Evolutionary conservation across 2,329 filamentous ascomycete species (phyloP).

Genomic region (Capronia coronata): DNA sequence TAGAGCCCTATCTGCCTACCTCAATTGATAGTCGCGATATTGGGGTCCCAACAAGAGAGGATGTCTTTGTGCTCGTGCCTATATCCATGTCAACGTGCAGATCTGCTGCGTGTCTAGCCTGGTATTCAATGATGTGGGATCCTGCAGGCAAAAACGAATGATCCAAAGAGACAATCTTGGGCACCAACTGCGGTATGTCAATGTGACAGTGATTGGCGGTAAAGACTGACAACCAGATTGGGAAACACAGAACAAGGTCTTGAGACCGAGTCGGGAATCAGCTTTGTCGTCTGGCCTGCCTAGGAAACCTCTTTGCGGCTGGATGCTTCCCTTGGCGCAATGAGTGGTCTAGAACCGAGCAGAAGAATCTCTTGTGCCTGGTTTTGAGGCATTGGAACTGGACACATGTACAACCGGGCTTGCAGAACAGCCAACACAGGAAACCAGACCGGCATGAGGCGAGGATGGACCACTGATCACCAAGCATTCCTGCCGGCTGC

Average conservation of each 20-base stretch:
- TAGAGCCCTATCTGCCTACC: too few relatives aligned
- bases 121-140: not conserved
- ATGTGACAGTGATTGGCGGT: conserved; percentile 12
- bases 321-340: conserved; percentile 10
- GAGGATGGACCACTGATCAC: not conserved
- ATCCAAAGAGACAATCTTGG: not conserved
- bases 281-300: conserved; percentile 10
- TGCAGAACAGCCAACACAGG: too few relatives aligned
- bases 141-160: not conserved
- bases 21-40: too few relatives aligned
- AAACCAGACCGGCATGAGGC: not conserved
- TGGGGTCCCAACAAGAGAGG: not conserved
- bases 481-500: not conserved
- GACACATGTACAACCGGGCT: conserved; percentile 1
- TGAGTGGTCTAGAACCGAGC: conserved; percentile 10
- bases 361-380: conserved; percentile 5
- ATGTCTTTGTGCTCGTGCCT: not conserved
- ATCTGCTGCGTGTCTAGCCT: not conserved
- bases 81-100: not conserved
- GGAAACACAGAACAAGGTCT: conserved; percentile 13
- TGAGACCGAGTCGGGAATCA: conserved; percentile 4
- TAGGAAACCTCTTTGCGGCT: conserved; percentile 6
- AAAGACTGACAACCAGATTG: conserved; percentile 5
- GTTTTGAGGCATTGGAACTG: not conserved
- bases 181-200: not conserved